phyloP scores from a whole-genome alignment of 495 filamentous ascomycete genomes.

The Penicillium pancosmium region DNA sequence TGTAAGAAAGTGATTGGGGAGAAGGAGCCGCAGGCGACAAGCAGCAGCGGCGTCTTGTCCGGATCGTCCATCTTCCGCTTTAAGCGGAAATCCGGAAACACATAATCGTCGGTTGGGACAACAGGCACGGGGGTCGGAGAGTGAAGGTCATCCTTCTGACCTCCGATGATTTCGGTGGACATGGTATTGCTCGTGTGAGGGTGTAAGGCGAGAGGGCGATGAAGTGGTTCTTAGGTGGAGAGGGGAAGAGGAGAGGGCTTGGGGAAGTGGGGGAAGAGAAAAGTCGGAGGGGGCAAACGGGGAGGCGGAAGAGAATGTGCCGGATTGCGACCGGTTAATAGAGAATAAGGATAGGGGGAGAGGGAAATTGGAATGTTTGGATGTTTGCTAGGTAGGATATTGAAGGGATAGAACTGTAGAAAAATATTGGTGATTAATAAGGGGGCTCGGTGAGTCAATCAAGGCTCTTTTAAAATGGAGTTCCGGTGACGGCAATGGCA shows the following conservation, averaged over 20 bases:
- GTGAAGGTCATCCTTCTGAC: constrained; percentile 36
- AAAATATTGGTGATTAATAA: constrained; percentile 15
- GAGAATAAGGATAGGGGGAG: not conserved
- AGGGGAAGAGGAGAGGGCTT: constrained; percentile 8
- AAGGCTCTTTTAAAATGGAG: constrained; percentile 9
- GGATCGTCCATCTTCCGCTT: constrained; percentile 67
- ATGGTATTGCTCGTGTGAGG: constrained; percentile 20
- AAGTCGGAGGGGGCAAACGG: constrained; percentile 13
- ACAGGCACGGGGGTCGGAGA: constrained; percentile 26
- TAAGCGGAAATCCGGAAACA: constrained; percentile 72
- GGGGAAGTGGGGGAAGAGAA: constrained; percentile 17
- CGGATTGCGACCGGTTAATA: constrained; percentile 4
- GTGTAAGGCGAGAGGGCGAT: not conserved
- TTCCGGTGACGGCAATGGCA: not conserved
- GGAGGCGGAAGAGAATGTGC: constrained; percentile 26
- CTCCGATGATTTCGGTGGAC: constrained; percentile 33
- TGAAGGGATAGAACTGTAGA: constrained; percentile 4
- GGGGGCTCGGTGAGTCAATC: constrained; percentile 34
- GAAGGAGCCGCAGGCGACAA: constrained; percentile 92
- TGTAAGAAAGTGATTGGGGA: constrained; percentile 82
- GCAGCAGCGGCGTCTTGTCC: constrained; percentile 73
- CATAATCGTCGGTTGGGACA: constrained; percentile 59
- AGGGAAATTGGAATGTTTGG: not conserved
- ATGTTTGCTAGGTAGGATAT: not conserved
- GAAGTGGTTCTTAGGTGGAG: not conserved